Conservation (phyloP, 148 eudicot genomes). For the Rhododendron kiyosumense region DNA sequence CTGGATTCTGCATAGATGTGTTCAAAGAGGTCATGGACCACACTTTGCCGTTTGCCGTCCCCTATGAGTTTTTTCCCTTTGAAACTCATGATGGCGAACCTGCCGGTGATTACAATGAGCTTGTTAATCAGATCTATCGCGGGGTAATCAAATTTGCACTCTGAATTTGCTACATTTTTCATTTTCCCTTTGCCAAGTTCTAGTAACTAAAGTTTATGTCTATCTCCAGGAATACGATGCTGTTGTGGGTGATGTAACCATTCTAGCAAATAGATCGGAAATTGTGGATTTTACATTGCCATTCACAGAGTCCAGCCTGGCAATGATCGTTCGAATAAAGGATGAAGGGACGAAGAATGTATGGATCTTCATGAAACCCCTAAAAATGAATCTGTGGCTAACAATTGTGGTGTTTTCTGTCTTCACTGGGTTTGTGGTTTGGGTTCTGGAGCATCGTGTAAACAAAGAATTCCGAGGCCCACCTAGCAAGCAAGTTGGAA, state of each 20-base stretch:
- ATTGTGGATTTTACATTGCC: slow-evolving; percentile 64
- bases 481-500: slow-evolving; percentile 48
- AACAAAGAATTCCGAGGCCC: slow-evolving; percentile 60
- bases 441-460: slow-evolving; percentile 70
- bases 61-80: slow-evolving; percentile 26
- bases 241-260: slow-evolving; percentile 3
- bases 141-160: slow-evolving; percentile 18
- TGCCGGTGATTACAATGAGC: slow-evolving; percentile 22
- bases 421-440: slow-evolving; percentile 58
- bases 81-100: background rate
- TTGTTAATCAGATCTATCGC: slow-evolving; percentile 31
- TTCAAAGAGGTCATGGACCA: slow-evolving; percentile 37
- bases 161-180: background rate
- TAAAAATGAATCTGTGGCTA: slow-evolving; percentile 56
- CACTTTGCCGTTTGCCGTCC: slow-evolving; percentile 22
- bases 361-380: slow-evolving; percentile 70
- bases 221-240: slow-evolving; percentile 44
- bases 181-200: background rate
- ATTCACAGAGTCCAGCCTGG: slow-evolving; percentile 56
- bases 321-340: slow-evolving; percentile 47
- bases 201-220: background rate
- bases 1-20: slow-evolving; percentile 51
- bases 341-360: slow-evolving; percentile 36
- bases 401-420: slow-evolving; percentile 44
- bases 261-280: slow-evolving; percentile 24